Evolutionary conservation across 2,329 filamentous ascomycete genomes (phyloP).

Genomic region (Beauveria rudraprayagi): DNA sequence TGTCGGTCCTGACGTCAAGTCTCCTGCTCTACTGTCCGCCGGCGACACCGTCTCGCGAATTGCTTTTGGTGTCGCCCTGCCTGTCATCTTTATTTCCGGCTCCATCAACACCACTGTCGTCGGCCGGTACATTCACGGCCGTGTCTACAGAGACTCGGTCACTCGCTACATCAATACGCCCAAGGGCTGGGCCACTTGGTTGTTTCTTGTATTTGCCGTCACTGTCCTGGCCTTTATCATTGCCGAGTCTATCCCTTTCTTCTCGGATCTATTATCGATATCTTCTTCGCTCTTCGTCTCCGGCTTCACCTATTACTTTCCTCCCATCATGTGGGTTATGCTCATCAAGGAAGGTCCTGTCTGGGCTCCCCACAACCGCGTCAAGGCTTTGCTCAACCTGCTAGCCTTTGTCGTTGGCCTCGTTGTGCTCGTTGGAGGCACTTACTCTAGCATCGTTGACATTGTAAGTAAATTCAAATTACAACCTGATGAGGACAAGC

Average conservation of each 20-base stretch:
- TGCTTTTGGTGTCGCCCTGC: conserved; percentile 61
- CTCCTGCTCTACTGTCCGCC: conserved; percentile 61
- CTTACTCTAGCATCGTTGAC: conserved; percentile 25
- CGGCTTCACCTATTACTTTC: conserved; percentile 33
- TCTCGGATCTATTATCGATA: conserved; percentile 56
- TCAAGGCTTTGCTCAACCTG: conserved; percentile 19
- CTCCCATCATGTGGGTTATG: conserved; percentile 36
- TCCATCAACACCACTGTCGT: conserved; percentile 54
- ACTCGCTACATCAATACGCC: conserved; percentile 40
- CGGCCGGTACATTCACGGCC: conserved; percentile 37
- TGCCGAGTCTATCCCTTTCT: conserved; percentile 65
- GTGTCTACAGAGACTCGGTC: conserved; percentile 35
- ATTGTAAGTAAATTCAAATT: conserved; percentile 19
- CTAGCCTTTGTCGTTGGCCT: conserved; percentile 24
- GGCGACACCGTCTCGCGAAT: conserved; percentile 52
- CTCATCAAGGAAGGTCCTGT: conserved; percentile 26
- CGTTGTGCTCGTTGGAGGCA: conserved; percentile 25
- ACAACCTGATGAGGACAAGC: neutral
- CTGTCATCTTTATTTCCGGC: conserved; percentile 67
- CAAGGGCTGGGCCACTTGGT: conserved; percentile 47
- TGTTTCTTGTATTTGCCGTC: conserved; percentile 45
- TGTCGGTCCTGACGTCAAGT: conserved; percentile 53
- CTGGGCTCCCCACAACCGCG: conserved; percentile 23
- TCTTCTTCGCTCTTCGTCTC: conserved; percentile 43
- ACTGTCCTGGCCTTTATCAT: conserved; percentile 64